Evolutionary conservation across 176 grass and related monocot genomes (phyloP), one percentile per base, ranked within the genome.

Genomic region (Carex kokanica): DNA sequence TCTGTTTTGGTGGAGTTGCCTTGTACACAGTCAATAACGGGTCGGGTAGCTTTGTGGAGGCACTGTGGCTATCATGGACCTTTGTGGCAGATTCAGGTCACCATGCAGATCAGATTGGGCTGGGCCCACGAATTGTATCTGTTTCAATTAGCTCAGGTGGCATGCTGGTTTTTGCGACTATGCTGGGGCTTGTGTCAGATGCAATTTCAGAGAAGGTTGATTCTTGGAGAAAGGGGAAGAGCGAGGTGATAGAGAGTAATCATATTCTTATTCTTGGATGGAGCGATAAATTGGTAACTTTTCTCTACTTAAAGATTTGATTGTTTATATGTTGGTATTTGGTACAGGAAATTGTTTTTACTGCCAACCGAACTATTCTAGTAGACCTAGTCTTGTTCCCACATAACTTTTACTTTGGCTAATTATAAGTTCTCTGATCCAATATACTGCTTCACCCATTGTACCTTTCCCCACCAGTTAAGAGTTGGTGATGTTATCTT

Each of bases 81-180:
- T 98, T 98, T 88, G 95, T 98, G 82, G 95, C 95, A 74, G 95
- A 98, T 89, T 98, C 95, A 43, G 95, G 95, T 84, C 94, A 98
- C 79, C 92, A 98, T 91, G 92, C 92, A 0, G 95, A 98, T 72
- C 95, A 98, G 79, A 79, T 90, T 83, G 95, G 95, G 8, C 78
- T 93, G 36, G 92, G 95, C 17, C 90, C 95, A 66, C 86, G 95
- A 70, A 91, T 98, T 40, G 95, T 98, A 54, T 98, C 95, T 0
- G 90, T 98, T 58, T 94, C 89, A 2, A 93, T 98, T 85, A 98
- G 89, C 81, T 88, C 92, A 11, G 95, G 95, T 24, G 95, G 95
- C 24, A 98, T 98, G 95, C 84, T 98, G 84, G 92, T 98, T 85
- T 98, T 95, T 88, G 95, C 95, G 1, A 98, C 89, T 10, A 98